A percentile compares a stretch with the other conserved stretches of the same genome.
Evolutionary conservation across 2,329 filamentous ascomycete genomes (phyloP).

Genomic region (Trichoderma cornu-damae): DNA sequence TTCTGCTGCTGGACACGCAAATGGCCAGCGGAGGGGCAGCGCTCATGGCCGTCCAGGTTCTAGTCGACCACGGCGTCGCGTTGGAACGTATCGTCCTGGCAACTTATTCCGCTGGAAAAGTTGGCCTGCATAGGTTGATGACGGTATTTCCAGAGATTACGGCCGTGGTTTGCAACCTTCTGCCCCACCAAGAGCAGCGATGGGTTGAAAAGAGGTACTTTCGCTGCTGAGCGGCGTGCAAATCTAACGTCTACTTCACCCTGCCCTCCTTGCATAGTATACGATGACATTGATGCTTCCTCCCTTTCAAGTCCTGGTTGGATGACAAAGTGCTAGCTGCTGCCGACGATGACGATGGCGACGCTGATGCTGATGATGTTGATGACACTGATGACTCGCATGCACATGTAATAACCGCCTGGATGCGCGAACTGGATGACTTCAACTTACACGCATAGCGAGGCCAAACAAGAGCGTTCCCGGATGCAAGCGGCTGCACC

Average conservation of each 20-base stretch:
- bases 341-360: neutral
- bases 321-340: neutral
- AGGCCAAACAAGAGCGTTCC: neutral
- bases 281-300: neutral
- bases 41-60: constrained; percentile 92
- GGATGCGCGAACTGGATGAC: neutral
- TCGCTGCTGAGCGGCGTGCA: constrained; percentile 57
- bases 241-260: neutral
- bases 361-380: neutral
- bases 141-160: constrained; percentile 84
- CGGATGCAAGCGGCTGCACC: neutral
- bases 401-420: neutral
- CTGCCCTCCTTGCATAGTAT: neutral
- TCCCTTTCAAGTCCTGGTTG: neutral
- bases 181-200: constrained; percentile 74
- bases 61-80: constrained; percentile 86
- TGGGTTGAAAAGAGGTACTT: constrained; percentile 92
- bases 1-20: constrained; percentile 85
- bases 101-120: constrained; percentile 81
- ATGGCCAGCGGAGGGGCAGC: constrained; percentile 84
- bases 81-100: constrained; percentile 85
- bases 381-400: neutral
- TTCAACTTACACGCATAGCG: neutral
- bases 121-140: constrained; percentile 77
- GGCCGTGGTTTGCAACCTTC: constrained; percentile 77